These are phyloP conservation scores for Warburgia ugandensis DNA, from an alignment of 164 flowering plant species.

Conservation along the genomic window DNA sequence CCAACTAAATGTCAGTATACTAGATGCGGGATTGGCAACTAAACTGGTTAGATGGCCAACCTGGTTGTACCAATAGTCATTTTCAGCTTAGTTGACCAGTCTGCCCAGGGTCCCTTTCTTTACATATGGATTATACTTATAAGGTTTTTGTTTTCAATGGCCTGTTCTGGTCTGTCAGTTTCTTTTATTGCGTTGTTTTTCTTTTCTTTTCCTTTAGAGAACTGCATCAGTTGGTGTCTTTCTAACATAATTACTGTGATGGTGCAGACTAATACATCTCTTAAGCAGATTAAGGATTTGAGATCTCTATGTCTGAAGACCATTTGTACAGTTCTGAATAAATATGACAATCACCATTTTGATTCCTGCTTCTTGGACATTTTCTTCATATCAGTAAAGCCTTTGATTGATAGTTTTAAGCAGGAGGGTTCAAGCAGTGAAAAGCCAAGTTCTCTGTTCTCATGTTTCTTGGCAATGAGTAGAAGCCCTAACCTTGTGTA, in stretches of 20 bases:
- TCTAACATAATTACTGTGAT: not conserved
- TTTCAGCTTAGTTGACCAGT: no score
- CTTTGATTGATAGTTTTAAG: slow-evolving; percentile 66
- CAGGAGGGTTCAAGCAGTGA: slow-evolving; percentile 86
- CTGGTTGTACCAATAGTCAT: slow-evolving; percentile 1
- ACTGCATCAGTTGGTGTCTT: not conserved
- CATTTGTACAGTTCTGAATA: slow-evolving; percentile 51
- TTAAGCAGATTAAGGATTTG: slow-evolving; percentile 69
- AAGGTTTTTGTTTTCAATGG: no score
- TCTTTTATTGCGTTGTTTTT: no score
- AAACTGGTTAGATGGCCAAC: not conserved
- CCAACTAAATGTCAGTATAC: not conserved
- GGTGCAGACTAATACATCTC: slow-evolving; percentile 37
- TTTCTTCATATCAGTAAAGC: slow-evolving; percentile 62
- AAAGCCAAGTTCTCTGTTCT: slow-evolving; percentile 81
- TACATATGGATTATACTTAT: no score
- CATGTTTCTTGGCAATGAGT: slow-evolving; percentile 90
- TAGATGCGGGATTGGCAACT: not conserved
- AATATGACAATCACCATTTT: slow-evolving; percentile 63
- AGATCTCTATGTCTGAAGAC: slow-evolving; percentile 81
- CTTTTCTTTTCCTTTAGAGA: not conserved
- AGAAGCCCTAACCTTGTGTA: slow-evolving; percentile 58
- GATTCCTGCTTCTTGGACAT: slow-evolving; percentile 68
- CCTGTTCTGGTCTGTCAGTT: no score
- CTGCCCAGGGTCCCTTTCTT: no score